phyloP scores from a whole-genome alignment of 2,329 filamentous ascomycete genomes.

The Neoarthrinium moseri region DNA sequence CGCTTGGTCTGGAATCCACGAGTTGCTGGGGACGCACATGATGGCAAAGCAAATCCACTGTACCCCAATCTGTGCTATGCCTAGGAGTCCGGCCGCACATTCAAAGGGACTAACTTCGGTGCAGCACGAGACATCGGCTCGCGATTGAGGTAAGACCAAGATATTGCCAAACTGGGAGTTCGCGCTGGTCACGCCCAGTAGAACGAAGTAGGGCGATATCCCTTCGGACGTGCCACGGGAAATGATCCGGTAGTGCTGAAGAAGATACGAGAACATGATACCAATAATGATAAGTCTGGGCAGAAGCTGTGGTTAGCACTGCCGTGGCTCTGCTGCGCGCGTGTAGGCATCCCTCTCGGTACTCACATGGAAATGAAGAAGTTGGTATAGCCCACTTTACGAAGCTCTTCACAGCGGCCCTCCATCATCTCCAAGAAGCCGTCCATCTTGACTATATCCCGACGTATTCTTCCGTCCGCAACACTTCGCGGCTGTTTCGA shows the following conservation, averaged over 20 bases:
- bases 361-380: slow-evolving; percentile 56
- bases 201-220: slow-evolving; percentile 91
- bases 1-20: not conserved
- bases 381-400: slow-evolving; percentile 52
- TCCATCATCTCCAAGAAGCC: slow-evolving; percentile 21
- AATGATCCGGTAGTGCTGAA: slow-evolving; percentile 92
- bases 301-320: slow-evolving; percentile 18
- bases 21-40: slow-evolving; percentile 62
- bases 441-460: slow-evolving; percentile 29
- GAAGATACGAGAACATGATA: slow-evolving; percentile 89
- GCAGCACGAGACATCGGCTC: slow-evolving; percentile 83
- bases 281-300: slow-evolving; percentile 74
- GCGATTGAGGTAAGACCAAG: slow-evolving; percentile 78
- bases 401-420: slow-evolving; percentile 50
- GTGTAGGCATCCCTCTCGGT: not conserved
- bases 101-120: slow-evolving; percentile 76
- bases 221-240: slow-evolving; percentile 83
- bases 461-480: too few species aligned
- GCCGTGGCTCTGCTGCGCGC: not conserved
- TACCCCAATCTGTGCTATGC: slow-evolving; percentile 85
- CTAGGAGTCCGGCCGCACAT: slow-evolving; percentile 81
- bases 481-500: too few species aligned
- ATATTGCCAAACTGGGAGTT: slow-evolving; percentile 92
- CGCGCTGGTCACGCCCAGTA: slow-evolving; percentile 88
- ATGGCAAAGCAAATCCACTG: slow-evolving; percentile 91